Conservation (phyloP, 2,329 filamentous ascomycete genomes). For the Trichoderma cornu-damae region DNA sequence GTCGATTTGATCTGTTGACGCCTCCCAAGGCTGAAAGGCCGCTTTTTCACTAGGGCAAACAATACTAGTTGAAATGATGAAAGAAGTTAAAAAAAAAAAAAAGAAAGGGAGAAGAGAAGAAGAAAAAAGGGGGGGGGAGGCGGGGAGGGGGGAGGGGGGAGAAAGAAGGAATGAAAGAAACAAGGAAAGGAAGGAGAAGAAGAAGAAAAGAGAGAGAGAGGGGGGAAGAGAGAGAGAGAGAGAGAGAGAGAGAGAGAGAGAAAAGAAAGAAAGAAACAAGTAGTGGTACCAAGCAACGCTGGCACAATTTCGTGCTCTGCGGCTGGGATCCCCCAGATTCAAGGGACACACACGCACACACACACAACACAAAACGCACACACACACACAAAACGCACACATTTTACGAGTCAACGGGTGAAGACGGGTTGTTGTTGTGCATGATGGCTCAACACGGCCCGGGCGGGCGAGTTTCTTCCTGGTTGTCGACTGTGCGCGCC, state of each 20-base stretch:
- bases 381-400: background rate
- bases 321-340: background rate
- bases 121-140: no score
- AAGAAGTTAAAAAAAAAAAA: background rate
- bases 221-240: no score
- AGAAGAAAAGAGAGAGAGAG: no score
- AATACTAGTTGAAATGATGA: background rate
- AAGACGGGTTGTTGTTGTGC: slow-evolving; percentile 5
- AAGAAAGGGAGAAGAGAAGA: no score
- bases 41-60: background rate
- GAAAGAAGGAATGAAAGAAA: no score
- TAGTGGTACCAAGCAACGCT: background rate
- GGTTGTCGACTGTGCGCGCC: background rate
- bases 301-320: slow-evolving; percentile 3
- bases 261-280: background rate
- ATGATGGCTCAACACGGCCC: background rate
- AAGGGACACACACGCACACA: no score
- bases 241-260: no score
- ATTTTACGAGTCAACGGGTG: slow-evolving; percentile 9
- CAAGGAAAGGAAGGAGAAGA: no score
- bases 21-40: slow-evolving; percentile 20
- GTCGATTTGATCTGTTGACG: slow-evolving; percentile 36
- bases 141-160: no score
- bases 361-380: no score
- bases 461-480: background rate